Percentiles rank a stretch among this genome's conserved stretches.
Conservation (phyloP, 2,329 filamentous ascomycete species). For the Pseudogymnoascus sp. region DNA sequence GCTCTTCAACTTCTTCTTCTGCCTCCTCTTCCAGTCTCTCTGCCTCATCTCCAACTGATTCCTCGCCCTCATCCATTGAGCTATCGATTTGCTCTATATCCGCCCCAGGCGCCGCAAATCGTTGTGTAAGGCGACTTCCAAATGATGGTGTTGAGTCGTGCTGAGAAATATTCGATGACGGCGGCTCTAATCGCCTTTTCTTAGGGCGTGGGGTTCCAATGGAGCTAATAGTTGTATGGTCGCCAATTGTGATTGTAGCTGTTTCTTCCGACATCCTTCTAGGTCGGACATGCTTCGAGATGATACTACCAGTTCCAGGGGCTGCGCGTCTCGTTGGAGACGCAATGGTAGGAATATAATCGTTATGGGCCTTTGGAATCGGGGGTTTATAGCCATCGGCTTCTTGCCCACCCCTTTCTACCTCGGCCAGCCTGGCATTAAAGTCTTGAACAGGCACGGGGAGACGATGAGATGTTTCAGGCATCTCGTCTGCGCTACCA, state of each 20-base stretch:
- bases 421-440: constrained; percentile 26
- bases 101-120: constrained; percentile 24
- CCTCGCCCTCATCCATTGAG: constrained; percentile 9
- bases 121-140: constrained; percentile 25
- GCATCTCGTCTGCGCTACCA: constrained; percentile 18
- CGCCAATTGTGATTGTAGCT: constrained; percentile 30
- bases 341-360: constrained; percentile 1
- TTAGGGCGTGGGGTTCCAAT: constrained; percentile 25
- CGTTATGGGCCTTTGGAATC: constrained; percentile 8
- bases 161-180: constrained; percentile 7
- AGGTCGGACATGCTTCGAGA: constrained; percentile 18
- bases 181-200: constrained; percentile 16
- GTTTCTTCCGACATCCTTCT: constrained; percentile 20
- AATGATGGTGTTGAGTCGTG: constrained; percentile 21
- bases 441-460: constrained; percentile 26
- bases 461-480: constrained; percentile 16
- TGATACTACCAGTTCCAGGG: constrained; percentile 16
- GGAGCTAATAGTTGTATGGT: constrained; percentile 26
- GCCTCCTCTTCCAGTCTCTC: constrained; percentile 16
- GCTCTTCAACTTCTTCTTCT: constrained; percentile 11
- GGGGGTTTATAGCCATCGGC: background rate
- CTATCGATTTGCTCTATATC: background rate
- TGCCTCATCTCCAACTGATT: constrained; percentile 11
- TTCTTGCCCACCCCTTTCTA: constrained; percentile 13
- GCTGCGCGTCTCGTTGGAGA: constrained; percentile 1